Evolutionary conservation across 257 asterid genomes (phyloP).

Genomic region (Gardenia jasminoides): DNA sequence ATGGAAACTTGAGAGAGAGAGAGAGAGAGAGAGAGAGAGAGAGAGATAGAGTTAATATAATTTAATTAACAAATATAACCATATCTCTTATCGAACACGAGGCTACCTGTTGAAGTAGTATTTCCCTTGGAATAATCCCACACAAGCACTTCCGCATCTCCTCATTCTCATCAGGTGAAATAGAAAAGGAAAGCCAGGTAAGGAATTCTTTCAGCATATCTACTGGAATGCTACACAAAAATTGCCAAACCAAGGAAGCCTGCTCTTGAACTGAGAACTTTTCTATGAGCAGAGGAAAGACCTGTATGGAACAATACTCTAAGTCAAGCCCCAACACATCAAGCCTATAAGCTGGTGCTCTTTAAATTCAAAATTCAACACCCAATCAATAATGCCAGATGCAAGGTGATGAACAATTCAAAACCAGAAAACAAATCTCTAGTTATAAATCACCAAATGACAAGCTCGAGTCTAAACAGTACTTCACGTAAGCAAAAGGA

Average conservation of each 20-base stretch:
- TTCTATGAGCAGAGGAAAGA: constrained; percentile 46
- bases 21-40: constrained; percentile 2
- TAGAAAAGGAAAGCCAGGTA: constrained; percentile 48
- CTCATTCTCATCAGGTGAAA: constrained; percentile 38
- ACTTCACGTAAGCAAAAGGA: neutral
- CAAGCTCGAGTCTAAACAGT: neutral
- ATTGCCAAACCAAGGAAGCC: constrained; percentile 54
- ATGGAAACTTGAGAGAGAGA: neutral
- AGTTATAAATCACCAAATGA: neutral
- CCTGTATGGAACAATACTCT: constrained; percentile 29
- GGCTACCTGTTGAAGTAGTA: constrained; percentile 51
- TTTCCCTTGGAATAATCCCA: constrained; percentile 42
- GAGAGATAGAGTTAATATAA: neutral
- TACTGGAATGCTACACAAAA: constrained; percentile 51
- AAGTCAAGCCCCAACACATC: constrained; percentile 3
- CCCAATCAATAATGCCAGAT: neutral
- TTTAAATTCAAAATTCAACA: neutral
- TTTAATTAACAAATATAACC: neutral
- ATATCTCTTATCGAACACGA: neutral
- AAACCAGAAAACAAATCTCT: neutral
- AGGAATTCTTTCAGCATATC: constrained; percentile 42
- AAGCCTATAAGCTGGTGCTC: neutral
- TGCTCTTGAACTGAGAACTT: constrained; percentile 46
- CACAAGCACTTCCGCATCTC: constrained; percentile 39
- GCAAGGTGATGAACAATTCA: neutral